These are phyloP conservation scores for Leccinum disarticulatum DNA, from an alignment of 768 basidiomycete genomes.

Conservation along the genomic window DNA sequence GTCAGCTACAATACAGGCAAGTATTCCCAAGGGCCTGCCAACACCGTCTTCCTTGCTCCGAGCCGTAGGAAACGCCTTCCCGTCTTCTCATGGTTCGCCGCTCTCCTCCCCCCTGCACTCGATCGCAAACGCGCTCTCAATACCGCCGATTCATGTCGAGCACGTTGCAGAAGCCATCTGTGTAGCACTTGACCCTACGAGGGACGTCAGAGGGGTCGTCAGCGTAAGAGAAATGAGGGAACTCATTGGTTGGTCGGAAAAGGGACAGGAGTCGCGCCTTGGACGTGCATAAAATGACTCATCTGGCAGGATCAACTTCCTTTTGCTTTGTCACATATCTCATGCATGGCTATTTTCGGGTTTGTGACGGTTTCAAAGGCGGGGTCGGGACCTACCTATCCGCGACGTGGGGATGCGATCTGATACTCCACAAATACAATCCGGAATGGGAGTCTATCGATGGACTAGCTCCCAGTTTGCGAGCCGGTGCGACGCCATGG, in stretches of 20 bases:
- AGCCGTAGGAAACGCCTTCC: constrained; percentile 42
- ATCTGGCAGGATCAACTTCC: constrained; percentile 6
- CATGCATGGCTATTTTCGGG: constrained; percentile 16
- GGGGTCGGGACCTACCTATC: constrained; percentile 17
- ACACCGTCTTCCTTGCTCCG: constrained; percentile 67
- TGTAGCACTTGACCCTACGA: constrained; percentile 51
- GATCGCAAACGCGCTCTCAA: constrained; percentile 75
- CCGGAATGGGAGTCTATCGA: constrained; percentile 9
- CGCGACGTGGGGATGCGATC: constrained; percentile 21
- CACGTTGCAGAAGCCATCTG: constrained; percentile 87
- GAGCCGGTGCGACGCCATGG: constrained; percentile 14
- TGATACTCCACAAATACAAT: constrained; percentile 10
- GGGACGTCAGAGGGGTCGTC: constrained; percentile 60
- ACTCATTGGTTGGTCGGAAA: constrained; percentile 64
- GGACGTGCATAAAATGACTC: constrained; percentile 16
- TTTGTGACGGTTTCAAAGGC: constrained; percentile 17
- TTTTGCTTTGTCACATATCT: constrained; percentile 3
- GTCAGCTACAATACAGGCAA: constrained; percentile 69
- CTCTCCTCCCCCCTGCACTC: constrained; percentile 55
- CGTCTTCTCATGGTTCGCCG: constrained; percentile 31
- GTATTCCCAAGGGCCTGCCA: constrained; percentile 53
- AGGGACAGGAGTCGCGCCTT: constrained; percentile 26
- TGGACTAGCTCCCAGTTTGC: constrained; percentile 3
- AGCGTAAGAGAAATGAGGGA: constrained; percentile 73
- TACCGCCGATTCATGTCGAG: constrained; percentile 93